Evolutionary conservation across 140 eudicot species (phyloP), one percentile per base, ranked within the genome.

Genomic region (Cichorium intybus): DNA sequence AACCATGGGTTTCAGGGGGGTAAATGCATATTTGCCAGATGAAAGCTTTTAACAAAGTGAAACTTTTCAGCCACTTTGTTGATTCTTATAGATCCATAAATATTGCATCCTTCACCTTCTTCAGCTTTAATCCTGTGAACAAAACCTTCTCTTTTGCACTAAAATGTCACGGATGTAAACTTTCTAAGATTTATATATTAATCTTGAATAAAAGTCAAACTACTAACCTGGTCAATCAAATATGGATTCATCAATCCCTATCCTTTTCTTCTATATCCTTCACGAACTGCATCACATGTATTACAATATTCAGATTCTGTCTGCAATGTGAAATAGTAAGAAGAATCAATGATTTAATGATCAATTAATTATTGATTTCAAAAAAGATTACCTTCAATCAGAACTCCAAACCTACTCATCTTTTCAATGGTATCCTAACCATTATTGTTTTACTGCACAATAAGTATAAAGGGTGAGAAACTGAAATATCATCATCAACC

Each of bases 131-230:
- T 71, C 76, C 75, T 77, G 69, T 88, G 82, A 12, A 88, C 70
- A 66, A 88, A 88, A 60, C 96, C 96, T 76, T 88, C 96, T 70
- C 90, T 76, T 70, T 88, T 85, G 79, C 96, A 88, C 96, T 85
- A 74, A 64, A 31, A 65, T 59, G 50, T 37, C 63, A 66, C 28
- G 27, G 63, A 62, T 54, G 58, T 41, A 41, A 53, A 61, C 24
- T 61, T 34, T 60, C 3, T 6, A 22, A 14, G 7, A 52, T 60
- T 60, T 48, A 24, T 24, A 51, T 49, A 71, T 60, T 27, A 34
- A 41, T 60, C 26, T 37, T 21, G 56, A 51, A 41, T 35, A 95
- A n/a, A n/a, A n/a, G n/a, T n/a, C n/a, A n/a, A n/a, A n/a, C n/a
- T n/a, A n/a, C n/a, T n/a, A n/a, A n/a, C n/a, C n/a, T n/a, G n/a